A percentile compares a stretch with the other conserved stretches of the same genome.
Evolutionary conservation across 164 flowering plant genomes (phyloP).

Genomic region (Tetracentron sinense): DNA sequence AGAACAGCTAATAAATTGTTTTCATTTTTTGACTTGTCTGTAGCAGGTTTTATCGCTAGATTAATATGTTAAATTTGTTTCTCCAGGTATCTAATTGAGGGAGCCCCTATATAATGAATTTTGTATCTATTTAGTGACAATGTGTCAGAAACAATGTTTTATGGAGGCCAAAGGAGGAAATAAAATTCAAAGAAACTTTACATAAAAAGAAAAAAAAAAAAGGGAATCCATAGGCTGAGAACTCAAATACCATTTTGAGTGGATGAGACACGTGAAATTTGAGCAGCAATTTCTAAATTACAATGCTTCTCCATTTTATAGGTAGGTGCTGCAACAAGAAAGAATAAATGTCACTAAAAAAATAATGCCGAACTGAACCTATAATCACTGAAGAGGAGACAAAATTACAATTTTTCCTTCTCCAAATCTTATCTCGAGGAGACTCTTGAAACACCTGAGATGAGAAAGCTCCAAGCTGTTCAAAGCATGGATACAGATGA

Average conservation of each 20-base stretch:
- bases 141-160: background rate
- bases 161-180: background rate
- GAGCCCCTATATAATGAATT: too few species aligned
- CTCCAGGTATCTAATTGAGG: too few species aligned
- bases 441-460: constrained; percentile 96
- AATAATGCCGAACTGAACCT: constrained; percentile 1
- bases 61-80: background rate
- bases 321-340: constrained; percentile 59
- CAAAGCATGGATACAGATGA: constrained; percentile 19
- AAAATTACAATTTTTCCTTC: constrained; percentile 60
- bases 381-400: constrained; percentile 8
- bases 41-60: background rate
- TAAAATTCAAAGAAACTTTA: background rate
- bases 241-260: constrained; percentile 7
- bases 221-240: background rate
- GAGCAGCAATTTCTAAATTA: constrained; percentile 89
- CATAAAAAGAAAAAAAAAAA: too few species aligned
- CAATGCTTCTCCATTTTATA: constrained; percentile 88
- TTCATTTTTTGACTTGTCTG: background rate
- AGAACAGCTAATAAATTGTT: too few species aligned
- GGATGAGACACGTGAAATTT: constrained; percentile 60
- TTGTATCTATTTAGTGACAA: too few species aligned
- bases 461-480: constrained; percentile 96
- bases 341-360: constrained; percentile 10
- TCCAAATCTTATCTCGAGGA: constrained; percentile 63